These are phyloP conservation scores for Sclerotinia glacialis DNA, from an alignment of 2,329 filamentous ascomycete species.

Conservation along the genomic window DNA sequence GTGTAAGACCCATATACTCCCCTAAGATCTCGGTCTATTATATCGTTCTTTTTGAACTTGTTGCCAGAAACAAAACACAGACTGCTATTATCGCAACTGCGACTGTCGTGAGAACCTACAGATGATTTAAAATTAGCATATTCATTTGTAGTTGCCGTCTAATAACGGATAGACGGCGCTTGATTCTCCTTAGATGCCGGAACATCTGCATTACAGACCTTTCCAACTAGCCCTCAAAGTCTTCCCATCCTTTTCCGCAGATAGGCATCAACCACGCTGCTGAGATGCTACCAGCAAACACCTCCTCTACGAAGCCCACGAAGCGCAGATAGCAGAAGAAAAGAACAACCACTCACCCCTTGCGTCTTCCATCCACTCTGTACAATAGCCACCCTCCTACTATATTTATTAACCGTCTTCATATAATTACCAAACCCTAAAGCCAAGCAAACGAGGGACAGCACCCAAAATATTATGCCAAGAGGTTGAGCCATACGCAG, in stretches of 20 bases:
- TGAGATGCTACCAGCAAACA: too few relatives aligned
- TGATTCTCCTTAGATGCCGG: neutral
- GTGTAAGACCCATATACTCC: neutral
- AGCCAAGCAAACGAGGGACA: constrained; percentile 72
- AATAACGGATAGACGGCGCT: neutral
- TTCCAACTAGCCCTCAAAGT: neutral
- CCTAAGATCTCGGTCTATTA: constrained; percentile 23
- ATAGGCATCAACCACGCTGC: too few relatives aligned
- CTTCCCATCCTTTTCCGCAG: neutral
- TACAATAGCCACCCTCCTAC: constrained; percentile 73
- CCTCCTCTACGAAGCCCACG: neutral
- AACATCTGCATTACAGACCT: neutral
- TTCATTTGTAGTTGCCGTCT: neutral
- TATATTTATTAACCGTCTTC: constrained; percentile 76
- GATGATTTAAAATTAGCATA: constrained; percentile 1
- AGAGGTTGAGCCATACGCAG: constrained; percentile 76
- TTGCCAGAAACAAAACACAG: constrained; percentile 59
- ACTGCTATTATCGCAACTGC: constrained; percentile 62
- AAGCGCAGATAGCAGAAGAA: neutral
- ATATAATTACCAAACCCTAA: constrained; percentile 86
- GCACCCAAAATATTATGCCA: constrained; percentile 81
- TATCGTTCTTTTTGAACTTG: constrained; percentile 38
- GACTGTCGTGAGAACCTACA: constrained; percentile 59
- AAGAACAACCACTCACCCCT: constrained; percentile 49
- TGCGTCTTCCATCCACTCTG: constrained; percentile 95